phyloP scores from a whole-genome alignment of 352 stramenopile species.

The Phytopythium cucurbitacearum region DNA sequence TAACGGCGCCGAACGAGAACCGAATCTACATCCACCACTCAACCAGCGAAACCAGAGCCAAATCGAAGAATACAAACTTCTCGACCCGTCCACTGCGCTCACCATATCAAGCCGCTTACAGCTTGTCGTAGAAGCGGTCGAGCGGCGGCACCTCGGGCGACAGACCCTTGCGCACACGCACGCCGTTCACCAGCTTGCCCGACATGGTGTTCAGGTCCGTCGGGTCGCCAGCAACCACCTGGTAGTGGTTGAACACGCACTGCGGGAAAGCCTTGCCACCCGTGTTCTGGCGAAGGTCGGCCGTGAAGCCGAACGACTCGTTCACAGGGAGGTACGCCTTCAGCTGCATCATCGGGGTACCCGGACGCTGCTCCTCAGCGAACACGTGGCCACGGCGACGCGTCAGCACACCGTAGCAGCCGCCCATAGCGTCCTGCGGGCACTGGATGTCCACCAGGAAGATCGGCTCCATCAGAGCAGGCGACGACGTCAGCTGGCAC shows the following conservation, averaged over 20 bases:
- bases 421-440: slow-evolving; percentile 98
- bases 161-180: slow-evolving; percentile 98
- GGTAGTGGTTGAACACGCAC: slow-evolving; percentile 99
- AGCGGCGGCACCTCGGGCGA: slow-evolving; percentile 95
- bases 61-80: no score
- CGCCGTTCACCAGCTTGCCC: slow-evolving; percentile 92
- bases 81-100: no score
- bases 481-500: slow-evolving; percentile 93
- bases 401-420: slow-evolving; percentile 99
- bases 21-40: no score
- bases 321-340: slow-evolving; percentile 99
- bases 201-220: slow-evolving; percentile 92
- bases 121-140: slow-evolving; percentile 96
- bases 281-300: slow-evolving; percentile 96
- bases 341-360: slow-evolving; percentile 98
- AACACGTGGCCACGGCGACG: slow-evolving; percentile 98
- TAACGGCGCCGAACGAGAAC: no score
- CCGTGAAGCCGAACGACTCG: slow-evolving; percentile 99
- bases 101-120: slow-evolving; percentile 2
- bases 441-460: slow-evolving; percentile 99
- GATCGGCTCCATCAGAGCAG: slow-evolving; percentile 97
- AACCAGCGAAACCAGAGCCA: no score
- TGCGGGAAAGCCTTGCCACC: slow-evolving; percentile 99
- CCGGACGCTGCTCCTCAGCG: slow-evolving; percentile 96
- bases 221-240: slow-evolving; percentile 93